Conservation (phyloP, 75 land plant genomes). For the Cryptomeria japonica region DNA sequence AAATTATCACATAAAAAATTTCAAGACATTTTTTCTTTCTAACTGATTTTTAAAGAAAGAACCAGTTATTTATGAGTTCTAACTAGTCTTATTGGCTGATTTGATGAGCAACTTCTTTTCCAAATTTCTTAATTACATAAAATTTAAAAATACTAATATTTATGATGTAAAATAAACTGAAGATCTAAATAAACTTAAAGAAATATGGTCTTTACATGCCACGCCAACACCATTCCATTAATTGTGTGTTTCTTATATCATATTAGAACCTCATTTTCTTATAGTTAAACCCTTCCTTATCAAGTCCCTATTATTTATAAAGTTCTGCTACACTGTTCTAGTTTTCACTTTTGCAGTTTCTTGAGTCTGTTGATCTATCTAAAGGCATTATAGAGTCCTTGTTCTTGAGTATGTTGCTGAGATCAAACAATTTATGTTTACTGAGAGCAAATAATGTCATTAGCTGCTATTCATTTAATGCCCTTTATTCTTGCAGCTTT, state of each 20-base stretch:
- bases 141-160: no score
- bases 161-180: no score
- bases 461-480: not conserved
- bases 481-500: constrained; percentile 18
- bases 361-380: not conserved
- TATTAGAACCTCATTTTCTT: not conserved
- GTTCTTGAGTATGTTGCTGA: no score
- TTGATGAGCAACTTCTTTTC: no score
- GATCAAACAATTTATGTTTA: not conserved
- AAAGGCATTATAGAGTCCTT: not conserved
- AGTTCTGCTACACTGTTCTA: not conserved
- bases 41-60: no score
- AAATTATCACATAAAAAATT: no score
- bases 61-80: no score
- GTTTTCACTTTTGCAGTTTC: not conserved
- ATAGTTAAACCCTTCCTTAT: not conserved
- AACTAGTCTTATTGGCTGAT: no score
- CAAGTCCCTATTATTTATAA: not conserved
- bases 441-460: not conserved
- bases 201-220: no score
- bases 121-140: no score
- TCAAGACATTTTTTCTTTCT: no score
- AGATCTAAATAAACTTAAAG: no score
- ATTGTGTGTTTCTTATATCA: not conserved
- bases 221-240: not conserved